A percentile compares a stretch with the other conserved stretches of the same genome.
Conservation (phyloP, 306 rosid genomes). For the Acacia confusa region DNA sequence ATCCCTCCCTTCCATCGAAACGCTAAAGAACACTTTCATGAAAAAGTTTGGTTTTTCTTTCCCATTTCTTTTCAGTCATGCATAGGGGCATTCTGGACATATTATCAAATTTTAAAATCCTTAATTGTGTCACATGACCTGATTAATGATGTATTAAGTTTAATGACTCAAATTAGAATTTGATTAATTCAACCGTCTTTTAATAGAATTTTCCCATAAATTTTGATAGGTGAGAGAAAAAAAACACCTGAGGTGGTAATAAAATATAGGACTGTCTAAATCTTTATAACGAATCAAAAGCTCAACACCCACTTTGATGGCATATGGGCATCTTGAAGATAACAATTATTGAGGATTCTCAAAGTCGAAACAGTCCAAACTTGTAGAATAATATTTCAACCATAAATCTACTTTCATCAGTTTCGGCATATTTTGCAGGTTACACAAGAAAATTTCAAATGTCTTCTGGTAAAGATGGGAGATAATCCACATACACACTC, state of each 20-base stretch:
- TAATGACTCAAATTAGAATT: too few species aligned
- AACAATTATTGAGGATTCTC: neutral
- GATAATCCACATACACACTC: conserved; percentile 14
- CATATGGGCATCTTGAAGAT: conserved; percentile 4
- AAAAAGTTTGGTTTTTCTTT: too few species aligned
- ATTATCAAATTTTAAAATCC: too few species aligned
- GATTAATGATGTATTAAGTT: too few species aligned
- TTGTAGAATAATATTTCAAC: conserved; percentile 6
- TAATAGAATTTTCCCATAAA: too few species aligned
- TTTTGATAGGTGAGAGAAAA: neutral
- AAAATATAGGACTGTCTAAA: neutral
- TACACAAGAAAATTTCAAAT: conserved; percentile 27
- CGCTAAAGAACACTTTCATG: too few species aligned
- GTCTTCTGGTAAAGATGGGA: neutral
- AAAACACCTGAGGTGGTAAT: neutral
- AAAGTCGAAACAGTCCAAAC: conserved; percentile 24
- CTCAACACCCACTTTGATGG: neutral
- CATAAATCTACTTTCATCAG: conserved; percentile 31
- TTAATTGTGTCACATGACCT: too few species aligned
- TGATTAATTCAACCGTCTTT: too few species aligned
- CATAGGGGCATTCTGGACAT: too few species aligned
- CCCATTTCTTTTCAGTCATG: too few species aligned
- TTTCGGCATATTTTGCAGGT: conserved; percentile 24
- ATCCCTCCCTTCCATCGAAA: too few species aligned
- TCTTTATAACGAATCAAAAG: neutral